Conservation (phyloP, 176 grass and related monocot genomes). For the Aegilops longissima region DNA sequence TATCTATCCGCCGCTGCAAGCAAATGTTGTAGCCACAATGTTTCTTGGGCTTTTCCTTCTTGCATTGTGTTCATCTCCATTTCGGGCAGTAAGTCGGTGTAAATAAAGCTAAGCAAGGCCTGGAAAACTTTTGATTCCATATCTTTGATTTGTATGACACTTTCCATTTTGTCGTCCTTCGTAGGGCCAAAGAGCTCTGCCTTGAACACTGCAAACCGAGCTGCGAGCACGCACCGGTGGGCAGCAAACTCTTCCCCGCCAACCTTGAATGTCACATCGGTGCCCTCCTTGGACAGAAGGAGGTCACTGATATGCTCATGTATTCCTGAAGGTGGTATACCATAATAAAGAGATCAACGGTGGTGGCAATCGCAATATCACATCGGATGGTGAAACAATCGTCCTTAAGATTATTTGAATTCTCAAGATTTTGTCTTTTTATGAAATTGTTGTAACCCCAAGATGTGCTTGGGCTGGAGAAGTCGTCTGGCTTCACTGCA, state of each 20-base stretch:
- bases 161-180: neutral
- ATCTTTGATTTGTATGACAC: neutral
- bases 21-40: neutral
- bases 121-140: neutral
- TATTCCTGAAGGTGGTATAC: neutral
- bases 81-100: neutral
- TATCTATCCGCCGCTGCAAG: neutral
- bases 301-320: neutral
- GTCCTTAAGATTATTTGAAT: neutral
- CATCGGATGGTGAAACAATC: neutral
- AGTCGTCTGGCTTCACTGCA: neutral
- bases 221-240: neutral
- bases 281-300: neutral
- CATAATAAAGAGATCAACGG: neutral
- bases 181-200: neutral
- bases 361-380: neutral
- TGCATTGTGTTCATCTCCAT: neutral
- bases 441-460: neutral
- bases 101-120: neutral
- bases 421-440: neutral
- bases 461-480: neutral
- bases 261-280: neutral
- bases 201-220: neutral
- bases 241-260: neutral
- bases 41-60: neutral